These are phyloP conservation scores for Mycosarcoma maydis DNA, from an alignment of 1,284 basidiomycete species.

Conservation along the genomic window DNA sequence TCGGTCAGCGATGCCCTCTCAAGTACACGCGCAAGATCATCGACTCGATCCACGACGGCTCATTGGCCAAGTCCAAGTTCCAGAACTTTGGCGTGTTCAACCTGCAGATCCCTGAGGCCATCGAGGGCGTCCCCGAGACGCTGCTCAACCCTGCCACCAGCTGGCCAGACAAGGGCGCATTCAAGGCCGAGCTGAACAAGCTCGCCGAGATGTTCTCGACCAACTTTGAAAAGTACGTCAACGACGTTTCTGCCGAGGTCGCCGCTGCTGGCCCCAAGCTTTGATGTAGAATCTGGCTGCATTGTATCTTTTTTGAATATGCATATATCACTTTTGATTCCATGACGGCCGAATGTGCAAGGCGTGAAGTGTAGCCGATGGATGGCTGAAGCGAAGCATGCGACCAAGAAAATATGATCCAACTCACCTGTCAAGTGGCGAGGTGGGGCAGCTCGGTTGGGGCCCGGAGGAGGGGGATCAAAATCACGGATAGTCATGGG, in stretches of 20 bases:
- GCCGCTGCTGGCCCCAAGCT: constrained; percentile 58
- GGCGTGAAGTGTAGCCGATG: no score
- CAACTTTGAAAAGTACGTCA: constrained; percentile 64
- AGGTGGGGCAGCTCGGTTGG: no score
- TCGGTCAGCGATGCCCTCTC: constrained; percentile 67
- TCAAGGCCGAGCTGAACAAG: constrained; percentile 63
- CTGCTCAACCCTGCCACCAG: constrained; percentile 60
- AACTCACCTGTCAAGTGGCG: no score
- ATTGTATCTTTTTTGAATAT: constrained; percentile 2
- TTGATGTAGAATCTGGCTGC: constrained; percentile 4
- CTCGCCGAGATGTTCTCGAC: constrained; percentile 66
- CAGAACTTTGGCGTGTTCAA: constrained; percentile 75
- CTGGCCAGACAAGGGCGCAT: constrained; percentile 60
- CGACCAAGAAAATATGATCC: no score
- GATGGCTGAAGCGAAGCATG: no score
- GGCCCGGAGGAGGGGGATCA: no score
- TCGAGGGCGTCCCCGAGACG: constrained; percentile 57
- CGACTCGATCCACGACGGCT: constrained; percentile 94
- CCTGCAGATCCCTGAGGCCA: constrained; percentile 58
- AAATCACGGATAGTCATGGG: no score
- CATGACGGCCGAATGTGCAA: neutral
- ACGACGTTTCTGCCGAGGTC: constrained; percentile 61
- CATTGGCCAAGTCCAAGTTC: constrained; percentile 84
- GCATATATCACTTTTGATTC: neutral
- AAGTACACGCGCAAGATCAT: constrained; percentile 89